Base-by-base conservation (phyloP, 768 basidiomycete species). In the Pholiota molesta region DNA sequence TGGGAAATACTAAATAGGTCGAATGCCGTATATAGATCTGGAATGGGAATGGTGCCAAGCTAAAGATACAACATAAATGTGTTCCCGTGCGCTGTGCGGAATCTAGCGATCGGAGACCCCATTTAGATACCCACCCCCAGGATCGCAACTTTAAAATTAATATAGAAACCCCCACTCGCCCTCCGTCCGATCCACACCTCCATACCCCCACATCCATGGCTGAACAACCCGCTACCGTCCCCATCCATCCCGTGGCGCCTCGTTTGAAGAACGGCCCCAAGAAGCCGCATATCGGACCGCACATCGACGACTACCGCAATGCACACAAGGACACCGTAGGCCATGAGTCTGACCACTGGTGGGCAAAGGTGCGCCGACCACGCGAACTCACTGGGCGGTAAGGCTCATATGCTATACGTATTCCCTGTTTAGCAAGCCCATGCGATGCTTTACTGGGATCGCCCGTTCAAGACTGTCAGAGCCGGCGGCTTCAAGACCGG, bases 381-480 rank as follows among this genome's bases (percentile, higher is more conserved):
- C n/a, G n/a, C 31, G 55, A 16, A 26, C 44, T 56, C 42, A 40
- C 26, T 49, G 60, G 53, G 53, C 57, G 47, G 55, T 56, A 13
- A 5, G 29, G n/a, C 58, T 52, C 17, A 29, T n/a, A 17, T 37
- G 35, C 1, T 14, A 13, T 62, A 29, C 23, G 2, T 26, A 26
- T 26, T 59, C 11, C 44, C 29, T 63, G 13, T 55, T 29, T 59
- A 91, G 88, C 76, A 81, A 66, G 96, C 97, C 0, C 80, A 82
- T 61, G 86, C 94, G 61, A 86, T 84, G 40, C 77, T 97, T 33
- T 80, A 93, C 76, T 95, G 94, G 95, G 87, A 95, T 74, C 84
- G 89, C 33, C 93, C 92, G 11, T 98, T 97, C 84, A 81, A 87
- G 63, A 95, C 88, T 26, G 94, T 98, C 61, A 80, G 90, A 69